Conservation (phyloP, 2,329 filamentous ascomycete genomes). For the Arthrobotrys pseudoclavata region DNA sequence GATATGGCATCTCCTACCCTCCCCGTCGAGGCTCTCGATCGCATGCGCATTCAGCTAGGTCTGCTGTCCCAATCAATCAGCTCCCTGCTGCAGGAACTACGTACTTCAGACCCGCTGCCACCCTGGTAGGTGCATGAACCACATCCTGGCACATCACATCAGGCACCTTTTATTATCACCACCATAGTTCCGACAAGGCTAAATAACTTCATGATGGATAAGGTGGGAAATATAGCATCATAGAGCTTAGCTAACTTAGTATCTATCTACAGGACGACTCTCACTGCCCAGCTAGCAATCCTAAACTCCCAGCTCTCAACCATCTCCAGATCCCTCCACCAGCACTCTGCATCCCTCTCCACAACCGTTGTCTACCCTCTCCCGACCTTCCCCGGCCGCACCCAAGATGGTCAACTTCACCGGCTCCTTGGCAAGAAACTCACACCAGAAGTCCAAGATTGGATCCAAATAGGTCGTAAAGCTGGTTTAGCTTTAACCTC, state of each 20-base stretch:
- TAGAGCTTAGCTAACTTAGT: neutral
- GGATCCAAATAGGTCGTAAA: constrained; percentile 70
- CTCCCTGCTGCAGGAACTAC: constrained; percentile 68
- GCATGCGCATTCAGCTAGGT: constrained; percentile 51
- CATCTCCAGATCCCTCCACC: constrained; percentile 70
- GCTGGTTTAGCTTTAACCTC: constrained; percentile 55
- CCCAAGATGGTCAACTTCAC: constrained; percentile 68
- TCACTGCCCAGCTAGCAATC: constrained; percentile 62
- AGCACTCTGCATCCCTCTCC: constrained; percentile 69
- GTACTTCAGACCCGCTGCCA: constrained; percentile 69
- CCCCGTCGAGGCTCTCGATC: constrained; percentile 52
- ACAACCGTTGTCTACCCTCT: constrained; percentile 72
- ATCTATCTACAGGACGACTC: constrained; percentile 6
- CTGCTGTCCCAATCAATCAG: constrained; percentile 64
- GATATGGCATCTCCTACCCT: constrained; percentile 29
- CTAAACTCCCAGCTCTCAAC: constrained; percentile 70
- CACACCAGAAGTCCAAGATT: constrained; percentile 72
- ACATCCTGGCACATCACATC: neutral
- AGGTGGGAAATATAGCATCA: neutral
- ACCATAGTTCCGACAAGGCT: neutral
- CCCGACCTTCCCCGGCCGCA: constrained; percentile 70
- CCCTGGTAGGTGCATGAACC: constrained; percentile 67
- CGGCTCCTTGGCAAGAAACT: constrained; percentile 73
- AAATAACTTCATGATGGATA: neutral
- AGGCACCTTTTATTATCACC: neutral